Evolutionary conservation across 2,329 filamentous ascomycete genomes (phyloP).

Genomic region (Fusarium proliferatum): DNA sequence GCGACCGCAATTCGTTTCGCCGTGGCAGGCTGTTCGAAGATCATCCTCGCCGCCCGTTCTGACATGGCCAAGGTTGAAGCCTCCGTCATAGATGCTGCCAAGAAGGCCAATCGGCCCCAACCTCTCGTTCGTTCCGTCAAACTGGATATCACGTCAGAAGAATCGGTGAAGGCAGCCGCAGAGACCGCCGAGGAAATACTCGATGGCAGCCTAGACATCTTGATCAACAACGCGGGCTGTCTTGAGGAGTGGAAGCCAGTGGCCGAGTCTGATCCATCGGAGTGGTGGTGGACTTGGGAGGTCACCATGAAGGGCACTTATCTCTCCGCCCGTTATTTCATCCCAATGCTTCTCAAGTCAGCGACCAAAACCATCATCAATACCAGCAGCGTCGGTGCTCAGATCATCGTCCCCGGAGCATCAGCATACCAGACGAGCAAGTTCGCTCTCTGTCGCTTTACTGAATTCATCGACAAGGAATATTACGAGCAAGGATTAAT

Average conservation of each 20-base stretch:
- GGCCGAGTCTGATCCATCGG: constrained; percentile 51
- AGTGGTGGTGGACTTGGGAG: constrained; percentile 60
- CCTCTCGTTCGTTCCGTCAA: constrained; percentile 53
- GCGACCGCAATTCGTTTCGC: constrained; percentile 66
- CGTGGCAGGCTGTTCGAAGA: constrained; percentile 60
- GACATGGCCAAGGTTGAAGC: constrained; percentile 47
- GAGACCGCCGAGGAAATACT: constrained; percentile 42
- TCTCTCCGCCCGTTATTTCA: constrained; percentile 57
- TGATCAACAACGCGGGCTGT: constrained; percentile 58
- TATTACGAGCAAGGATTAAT: not conserved
- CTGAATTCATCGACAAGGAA: not conserved
- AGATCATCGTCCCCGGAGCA: not conserved
- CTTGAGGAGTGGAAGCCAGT: constrained; percentile 50
- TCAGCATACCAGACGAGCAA: constrained; percentile 1
- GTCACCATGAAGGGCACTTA: constrained; percentile 64
- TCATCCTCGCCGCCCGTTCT: constrained; percentile 65
- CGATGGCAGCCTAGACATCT: constrained; percentile 52
- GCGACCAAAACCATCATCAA: constrained; percentile 58
- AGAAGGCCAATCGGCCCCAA: constrained; percentile 42
- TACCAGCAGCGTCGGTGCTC: constrained; percentile 51
- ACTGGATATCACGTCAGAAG: constrained; percentile 52
- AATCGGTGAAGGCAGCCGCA: constrained; percentile 47
- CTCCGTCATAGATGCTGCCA: constrained; percentile 50
- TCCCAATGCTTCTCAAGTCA: constrained; percentile 57
- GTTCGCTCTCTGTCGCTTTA: not conserved